These are phyloP conservation scores for Salix purpurea DNA, from an alignment of 345 rosid species.

Conservation along the genomic window DNA sequence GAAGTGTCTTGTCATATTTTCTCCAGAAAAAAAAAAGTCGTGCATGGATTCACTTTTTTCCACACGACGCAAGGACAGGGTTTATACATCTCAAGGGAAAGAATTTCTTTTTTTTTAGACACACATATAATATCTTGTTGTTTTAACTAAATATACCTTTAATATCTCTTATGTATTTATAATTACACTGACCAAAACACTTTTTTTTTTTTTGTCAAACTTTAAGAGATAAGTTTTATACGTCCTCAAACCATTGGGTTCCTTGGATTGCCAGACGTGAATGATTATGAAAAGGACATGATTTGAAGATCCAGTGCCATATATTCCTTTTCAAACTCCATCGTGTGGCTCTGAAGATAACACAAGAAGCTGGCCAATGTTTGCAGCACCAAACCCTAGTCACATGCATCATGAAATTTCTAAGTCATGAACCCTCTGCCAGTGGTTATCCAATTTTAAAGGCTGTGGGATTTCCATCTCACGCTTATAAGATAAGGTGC, in stretches of 20 bases:
- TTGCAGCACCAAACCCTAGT: not conserved
- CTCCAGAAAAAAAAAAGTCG: too few relatives aligned
- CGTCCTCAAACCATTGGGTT: not conserved
- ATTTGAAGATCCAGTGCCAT: not conserved
- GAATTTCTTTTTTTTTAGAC: too few relatives aligned
- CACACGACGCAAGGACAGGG: too few relatives aligned
- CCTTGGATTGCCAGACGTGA: not conserved
- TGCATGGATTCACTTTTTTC: too few relatives aligned
- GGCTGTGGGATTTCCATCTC: slow-evolving; percentile 19
- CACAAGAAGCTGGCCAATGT: not conserved
- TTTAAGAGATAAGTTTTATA: not conserved
- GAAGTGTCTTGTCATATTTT: too few relatives aligned
- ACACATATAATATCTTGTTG: too few relatives aligned
- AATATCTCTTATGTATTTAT: too few relatives aligned
- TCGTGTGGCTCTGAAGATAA: not conserved
- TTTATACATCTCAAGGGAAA: too few relatives aligned
- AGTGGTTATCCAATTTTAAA: slow-evolving; percentile 14
- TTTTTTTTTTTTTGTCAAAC: not conserved
- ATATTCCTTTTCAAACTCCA: not conserved
- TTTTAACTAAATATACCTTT: too few relatives aligned
- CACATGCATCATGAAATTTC: slow-evolving; percentile 12
- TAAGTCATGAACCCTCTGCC: not conserved
- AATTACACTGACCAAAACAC: too few relatives aligned
- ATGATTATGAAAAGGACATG: not conserved
- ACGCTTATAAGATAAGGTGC: slow-evolving; percentile 18